These are phyloP conservation scores for Boletus pseudo-olivaceus DNA, from an alignment of 768 basidiomycete species.

Conservation along the genomic window DNA sequence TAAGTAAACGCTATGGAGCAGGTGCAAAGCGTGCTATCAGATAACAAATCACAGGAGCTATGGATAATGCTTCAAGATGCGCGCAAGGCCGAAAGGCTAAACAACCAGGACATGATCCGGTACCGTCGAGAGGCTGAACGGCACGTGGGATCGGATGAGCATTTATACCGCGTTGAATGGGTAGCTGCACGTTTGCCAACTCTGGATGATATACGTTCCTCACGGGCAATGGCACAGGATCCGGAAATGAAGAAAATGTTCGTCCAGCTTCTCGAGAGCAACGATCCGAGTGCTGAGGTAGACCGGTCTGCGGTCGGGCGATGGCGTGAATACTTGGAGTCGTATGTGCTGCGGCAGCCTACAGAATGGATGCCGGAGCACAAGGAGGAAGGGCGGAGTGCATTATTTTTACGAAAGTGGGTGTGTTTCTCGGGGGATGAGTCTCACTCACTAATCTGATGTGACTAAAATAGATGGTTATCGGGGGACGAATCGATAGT, in stretches of 20 bases:
- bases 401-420: constrained; percentile 59
- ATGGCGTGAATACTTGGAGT: constrained; percentile 74
- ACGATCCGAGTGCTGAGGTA: constrained; percentile 63
- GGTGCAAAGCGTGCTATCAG: constrained; percentile 84
- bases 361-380: constrained; percentile 65
- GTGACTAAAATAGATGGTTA: constrained; percentile 49
- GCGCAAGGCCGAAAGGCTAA: constrained; percentile 49
- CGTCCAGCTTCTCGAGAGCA: constrained; percentile 55
- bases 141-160: constrained; percentile 70
- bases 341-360: constrained; percentile 64
- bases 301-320: constrained; percentile 48
- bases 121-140: constrained; percentile 80
- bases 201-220: constrained; percentile 5
- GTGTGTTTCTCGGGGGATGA: constrained; percentile 22
- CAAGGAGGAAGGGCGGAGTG: constrained; percentile 33
- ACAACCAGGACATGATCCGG: constrained; percentile 64
- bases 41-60: constrained; percentile 84
- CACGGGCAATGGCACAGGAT: constrained; percentile 41
- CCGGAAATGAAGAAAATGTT: constrained; percentile 51
- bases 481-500: constrained; percentile 31
- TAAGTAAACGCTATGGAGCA: constrained; percentile 29
- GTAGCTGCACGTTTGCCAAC: constrained; percentile 39
- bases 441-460: constrained; percentile 22
- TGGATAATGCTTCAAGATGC: constrained; percentile 70
- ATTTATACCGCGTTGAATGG: constrained; percentile 79